Evolutionary conservation across 2,329 filamentous ascomycete genomes (phyloP).

Genomic region (Bipolaris zeicola): DNA sequence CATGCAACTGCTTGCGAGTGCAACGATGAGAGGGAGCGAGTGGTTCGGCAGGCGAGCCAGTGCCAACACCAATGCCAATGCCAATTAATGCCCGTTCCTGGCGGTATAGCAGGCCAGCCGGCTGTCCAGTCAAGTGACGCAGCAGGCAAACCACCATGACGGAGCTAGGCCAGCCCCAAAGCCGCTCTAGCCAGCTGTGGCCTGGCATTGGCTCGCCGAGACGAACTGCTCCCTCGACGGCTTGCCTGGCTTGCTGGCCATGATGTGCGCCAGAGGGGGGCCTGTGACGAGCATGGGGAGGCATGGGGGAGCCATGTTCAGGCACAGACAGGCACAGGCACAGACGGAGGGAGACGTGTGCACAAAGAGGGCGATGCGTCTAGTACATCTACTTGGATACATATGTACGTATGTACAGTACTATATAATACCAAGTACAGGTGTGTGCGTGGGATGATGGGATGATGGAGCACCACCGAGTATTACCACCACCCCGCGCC

Average conservation of each 20-base stretch:
- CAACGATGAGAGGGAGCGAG: too few relatives aligned
- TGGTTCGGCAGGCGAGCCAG: not conserved
- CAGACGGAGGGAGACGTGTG: not conserved
- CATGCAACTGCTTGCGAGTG: conserved; percentile 1
- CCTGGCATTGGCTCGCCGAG: conserved; percentile 17
- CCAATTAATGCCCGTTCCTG: not conserved
- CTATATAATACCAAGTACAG: too few relatives aligned
- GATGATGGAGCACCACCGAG: too few relatives aligned
- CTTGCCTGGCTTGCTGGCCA: conserved; percentile 9
- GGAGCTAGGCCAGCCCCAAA: conserved; percentile 9
- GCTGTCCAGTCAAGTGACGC: conserved; percentile 6
- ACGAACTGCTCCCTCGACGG: conserved; percentile 13
- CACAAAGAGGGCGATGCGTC: too few relatives aligned
- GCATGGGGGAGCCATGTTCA: not conserved
- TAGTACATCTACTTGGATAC: too few relatives aligned
- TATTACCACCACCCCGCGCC: not conserved
- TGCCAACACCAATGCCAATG: too few relatives aligned
- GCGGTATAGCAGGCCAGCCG: not conserved
- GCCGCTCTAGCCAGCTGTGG: conserved; percentile 1
- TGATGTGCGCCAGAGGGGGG: conserved; percentile 1
- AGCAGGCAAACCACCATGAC: conserved; percentile 9
- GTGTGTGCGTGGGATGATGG: too few relatives aligned
- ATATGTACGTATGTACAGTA: too few relatives aligned
- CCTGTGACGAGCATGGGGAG: not conserved
- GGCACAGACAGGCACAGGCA: not conserved